These are phyloP conservation scores for Mortierella polycephala DNA, from an alignment of 371 early-diverging fungal genomes.

Conservation along the genomic window DNA sequence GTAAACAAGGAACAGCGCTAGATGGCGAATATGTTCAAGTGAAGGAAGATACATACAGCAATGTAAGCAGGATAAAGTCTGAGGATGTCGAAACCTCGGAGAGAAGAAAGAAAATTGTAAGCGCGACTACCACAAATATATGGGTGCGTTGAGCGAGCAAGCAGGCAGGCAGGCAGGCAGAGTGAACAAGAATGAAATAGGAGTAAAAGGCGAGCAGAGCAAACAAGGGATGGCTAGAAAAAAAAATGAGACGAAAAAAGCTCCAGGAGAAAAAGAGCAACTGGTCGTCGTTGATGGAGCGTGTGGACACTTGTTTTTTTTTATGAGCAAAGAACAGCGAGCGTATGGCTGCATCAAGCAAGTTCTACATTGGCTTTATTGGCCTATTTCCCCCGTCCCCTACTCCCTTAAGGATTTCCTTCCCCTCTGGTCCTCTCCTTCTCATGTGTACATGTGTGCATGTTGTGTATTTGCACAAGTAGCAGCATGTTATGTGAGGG, in stretches of 20 bases:
- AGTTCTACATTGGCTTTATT: conserved; percentile 3
- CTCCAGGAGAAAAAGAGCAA: background rate
- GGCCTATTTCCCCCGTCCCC: background rate
- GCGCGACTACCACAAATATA: background rate
- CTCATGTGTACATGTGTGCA: too few species aligned
- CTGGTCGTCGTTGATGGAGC: too few species aligned
- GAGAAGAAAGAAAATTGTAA: background rate
- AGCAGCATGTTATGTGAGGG: conserved; percentile 12
- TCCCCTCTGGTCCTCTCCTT: conserved; percentile 6
- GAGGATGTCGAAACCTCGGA: too few species aligned
- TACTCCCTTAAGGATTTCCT: conserved; percentile 2
- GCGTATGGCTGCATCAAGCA: conserved; percentile 2
- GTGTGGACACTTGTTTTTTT: too few species aligned
- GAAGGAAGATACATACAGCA: too few species aligned
- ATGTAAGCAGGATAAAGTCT: too few species aligned
- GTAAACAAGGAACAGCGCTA: too few species aligned
- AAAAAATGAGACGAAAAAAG: background rate
- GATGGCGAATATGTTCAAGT: too few species aligned
- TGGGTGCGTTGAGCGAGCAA: background rate
- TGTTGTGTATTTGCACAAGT: background rate
- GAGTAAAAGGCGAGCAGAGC: background rate
- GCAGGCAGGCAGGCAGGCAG: background rate
- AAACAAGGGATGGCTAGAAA: too few species aligned
- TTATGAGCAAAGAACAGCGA: conserved; percentile 4
- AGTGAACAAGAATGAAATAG: background rate